These are phyloP conservation scores for Ophiorrhiza pumila DNA, from an alignment of 257 asterid genomes.

Conservation along the genomic window DNA sequence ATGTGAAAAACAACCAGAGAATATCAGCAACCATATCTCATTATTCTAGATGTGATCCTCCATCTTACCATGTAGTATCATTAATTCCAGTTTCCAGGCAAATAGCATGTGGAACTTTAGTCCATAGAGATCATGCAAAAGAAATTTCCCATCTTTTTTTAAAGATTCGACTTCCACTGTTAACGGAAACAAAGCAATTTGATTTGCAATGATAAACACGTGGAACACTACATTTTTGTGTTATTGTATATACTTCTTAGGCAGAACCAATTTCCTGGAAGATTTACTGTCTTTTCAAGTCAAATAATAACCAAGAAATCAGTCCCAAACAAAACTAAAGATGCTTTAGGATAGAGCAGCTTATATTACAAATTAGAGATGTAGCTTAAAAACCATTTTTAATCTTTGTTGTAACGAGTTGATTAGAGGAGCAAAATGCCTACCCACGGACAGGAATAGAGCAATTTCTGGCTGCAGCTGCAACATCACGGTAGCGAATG, in stretches of 20 bases:
- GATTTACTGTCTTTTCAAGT: background rate
- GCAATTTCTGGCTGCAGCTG: constrained; percentile 61
- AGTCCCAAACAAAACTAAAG: background rate
- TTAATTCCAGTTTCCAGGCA: background rate
- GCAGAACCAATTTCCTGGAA: background rate
- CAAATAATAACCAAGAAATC: background rate
- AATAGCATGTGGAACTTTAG: background rate
- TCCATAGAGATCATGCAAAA: background rate
- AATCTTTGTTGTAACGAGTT: no score
- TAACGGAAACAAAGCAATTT: background rate
- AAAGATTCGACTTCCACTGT: background rate
- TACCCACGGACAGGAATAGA: constrained; percentile 90
- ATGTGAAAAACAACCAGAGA: background rate
- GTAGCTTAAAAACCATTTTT: background rate
- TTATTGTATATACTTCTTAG: background rate
- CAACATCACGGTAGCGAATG: constrained; percentile 67
- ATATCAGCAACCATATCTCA: background rate
- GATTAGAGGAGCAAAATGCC: constrained; percentile 19
- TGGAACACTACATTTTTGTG: background rate
- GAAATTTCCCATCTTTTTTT: background rate
- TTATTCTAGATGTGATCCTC: background rate
- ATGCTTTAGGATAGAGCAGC: no score
- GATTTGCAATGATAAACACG: background rate
- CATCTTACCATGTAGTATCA: background rate
- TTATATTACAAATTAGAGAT: background rate